Conservation (phyloP, 2,329 filamentous ascomycete genomes). For the Calcarisporium arbuscula region DNA sequence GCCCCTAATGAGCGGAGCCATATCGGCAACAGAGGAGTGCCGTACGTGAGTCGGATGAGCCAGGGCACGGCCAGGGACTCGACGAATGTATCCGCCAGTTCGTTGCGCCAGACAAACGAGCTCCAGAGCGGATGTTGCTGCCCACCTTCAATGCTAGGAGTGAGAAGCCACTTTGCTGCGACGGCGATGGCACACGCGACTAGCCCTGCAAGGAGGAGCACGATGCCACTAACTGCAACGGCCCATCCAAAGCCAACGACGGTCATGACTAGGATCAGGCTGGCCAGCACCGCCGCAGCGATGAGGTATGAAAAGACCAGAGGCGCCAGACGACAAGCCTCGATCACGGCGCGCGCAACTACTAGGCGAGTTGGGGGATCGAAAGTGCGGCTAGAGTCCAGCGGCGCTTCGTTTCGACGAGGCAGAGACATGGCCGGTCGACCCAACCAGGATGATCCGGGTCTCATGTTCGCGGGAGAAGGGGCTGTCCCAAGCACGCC, state of each 20-base stretch:
- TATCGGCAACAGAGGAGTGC: slow-evolving; percentile 12
- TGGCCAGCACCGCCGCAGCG: slow-evolving; percentile 2
- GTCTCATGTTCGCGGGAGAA: slow-evolving; percentile 10
- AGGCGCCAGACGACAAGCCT: slow-evolving; percentile 11
- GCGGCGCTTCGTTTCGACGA: slow-evolving; percentile 8
- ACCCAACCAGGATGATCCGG: slow-evolving; percentile 15
- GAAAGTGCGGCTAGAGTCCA: slow-evolving; percentile 14
- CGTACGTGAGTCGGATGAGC: slow-evolving; percentile 11
- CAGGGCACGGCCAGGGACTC: slow-evolving; percentile 22
- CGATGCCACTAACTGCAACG: slow-evolving; percentile 7
- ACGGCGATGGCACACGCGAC: slow-evolving; percentile 8
- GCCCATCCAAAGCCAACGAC: slow-evolving; percentile 10
- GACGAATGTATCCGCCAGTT: slow-evolving; percentile 57
- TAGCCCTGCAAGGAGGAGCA: slow-evolving; percentile 7
- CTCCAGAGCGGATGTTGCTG: slow-evolving; percentile 16
- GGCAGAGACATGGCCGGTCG: slow-evolving; percentile 14
- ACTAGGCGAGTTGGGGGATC: slow-evolving; percentile 9
- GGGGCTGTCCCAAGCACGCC: slow-evolving; percentile 14
- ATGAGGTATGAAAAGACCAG: slow-evolving; percentile 9
- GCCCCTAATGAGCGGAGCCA: slow-evolving; percentile 14
- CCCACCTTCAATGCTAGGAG: slow-evolving; percentile 11
- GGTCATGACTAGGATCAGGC: slow-evolving; percentile 8
- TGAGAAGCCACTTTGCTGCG: slow-evolving; percentile 14
- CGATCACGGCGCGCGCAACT: slow-evolving; percentile 10
- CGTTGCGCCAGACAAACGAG: slow-evolving; percentile 18